Conservation (phyloP, 2,329 filamentous ascomycete genomes). For the Sarocladium strictum region DNA sequence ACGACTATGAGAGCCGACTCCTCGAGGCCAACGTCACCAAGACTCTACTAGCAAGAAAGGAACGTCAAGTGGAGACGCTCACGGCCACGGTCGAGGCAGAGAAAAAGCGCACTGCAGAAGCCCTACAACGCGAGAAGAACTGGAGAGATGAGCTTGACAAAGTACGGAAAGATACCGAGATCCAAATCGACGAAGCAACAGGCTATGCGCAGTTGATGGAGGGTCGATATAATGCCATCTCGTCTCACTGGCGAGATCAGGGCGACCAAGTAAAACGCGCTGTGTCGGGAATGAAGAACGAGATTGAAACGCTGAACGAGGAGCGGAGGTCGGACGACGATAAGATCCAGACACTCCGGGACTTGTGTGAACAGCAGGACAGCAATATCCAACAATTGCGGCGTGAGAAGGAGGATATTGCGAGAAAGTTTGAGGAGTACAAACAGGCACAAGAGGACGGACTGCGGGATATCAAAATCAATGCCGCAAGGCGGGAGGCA, state of each 20-base stretch:
- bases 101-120: conserved; percentile 52
- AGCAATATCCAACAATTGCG: conserved; percentile 56
- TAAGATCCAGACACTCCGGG: conserved; percentile 57
- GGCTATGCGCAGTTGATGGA: conserved; percentile 61
- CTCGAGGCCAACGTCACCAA: conserved; percentile 68
- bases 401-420: conserved; percentile 57
- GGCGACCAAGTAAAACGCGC: conserved; percentile 54
- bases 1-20: conserved; percentile 63
- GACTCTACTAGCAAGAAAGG: conserved; percentile 63
- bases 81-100: conserved; percentile 60
- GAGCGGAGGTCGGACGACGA: conserved; percentile 55
- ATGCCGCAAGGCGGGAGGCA: conserved; percentile 50
- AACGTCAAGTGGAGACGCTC: conserved; percentile 67
- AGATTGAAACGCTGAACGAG: conserved; percentile 49
- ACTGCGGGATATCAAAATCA: conserved; percentile 52
- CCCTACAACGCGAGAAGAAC: conserved; percentile 52
- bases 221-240: conserved; percentile 62
- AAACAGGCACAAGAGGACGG: conserved; percentile 57
- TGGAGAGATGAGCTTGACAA: conserved; percentile 62
- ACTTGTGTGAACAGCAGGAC: conserved; percentile 68
- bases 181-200: conserved; percentile 60
- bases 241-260: conserved; percentile 61
- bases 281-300: conserved; percentile 41
- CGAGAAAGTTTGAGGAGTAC: conserved; percentile 55
- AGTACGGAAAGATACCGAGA: conserved; percentile 50